These are phyloP conservation scores for Tricholoma sp. DNA, from an alignment of 768 basidiomycete species.

Conservation along the genomic window DNA sequence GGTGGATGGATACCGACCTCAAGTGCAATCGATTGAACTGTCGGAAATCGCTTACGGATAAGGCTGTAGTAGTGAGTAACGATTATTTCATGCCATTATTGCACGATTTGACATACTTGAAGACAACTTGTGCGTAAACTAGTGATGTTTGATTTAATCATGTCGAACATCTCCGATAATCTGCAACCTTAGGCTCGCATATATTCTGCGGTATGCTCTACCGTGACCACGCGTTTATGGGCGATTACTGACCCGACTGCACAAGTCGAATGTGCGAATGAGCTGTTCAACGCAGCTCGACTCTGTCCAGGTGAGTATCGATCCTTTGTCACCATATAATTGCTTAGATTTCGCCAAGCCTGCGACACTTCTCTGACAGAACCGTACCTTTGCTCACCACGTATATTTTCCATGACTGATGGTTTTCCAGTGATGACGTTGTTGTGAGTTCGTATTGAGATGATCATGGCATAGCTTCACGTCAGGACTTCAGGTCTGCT, in stretches of 20 bases:
- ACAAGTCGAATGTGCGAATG: conserved; percentile 75
- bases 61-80: conserved; percentile 75
- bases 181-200: conserved; percentile 58
- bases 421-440: conserved; percentile 48
- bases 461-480: background rate
- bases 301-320: conserved; percentile 65
- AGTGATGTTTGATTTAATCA: conserved; percentile 12
- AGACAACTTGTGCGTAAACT: conserved; percentile 22
- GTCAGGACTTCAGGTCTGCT: conserved; percentile 53
- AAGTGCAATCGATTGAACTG: conserved; percentile 80
- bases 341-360: conserved; percentile 36
- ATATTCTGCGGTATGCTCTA: conserved; percentile 68
- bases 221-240: background rate
- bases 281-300: conserved; percentile 70
- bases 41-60: conserved; percentile 61
- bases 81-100: background rate
- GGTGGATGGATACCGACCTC: conserved; percentile 65
- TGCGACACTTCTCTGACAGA: conserved; percentile 78
- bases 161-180: conserved; percentile 19
- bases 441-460: conserved; percentile 38
- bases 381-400: conserved; percentile 44
- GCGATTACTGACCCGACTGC: conserved; percentile 1
- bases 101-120: background rate
- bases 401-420: conserved; percentile 1
- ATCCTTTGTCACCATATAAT: background rate